Conservation (phyloP, 2,329 filamentous ascomycete genomes). For the Clonostachys rosea region DNA sequence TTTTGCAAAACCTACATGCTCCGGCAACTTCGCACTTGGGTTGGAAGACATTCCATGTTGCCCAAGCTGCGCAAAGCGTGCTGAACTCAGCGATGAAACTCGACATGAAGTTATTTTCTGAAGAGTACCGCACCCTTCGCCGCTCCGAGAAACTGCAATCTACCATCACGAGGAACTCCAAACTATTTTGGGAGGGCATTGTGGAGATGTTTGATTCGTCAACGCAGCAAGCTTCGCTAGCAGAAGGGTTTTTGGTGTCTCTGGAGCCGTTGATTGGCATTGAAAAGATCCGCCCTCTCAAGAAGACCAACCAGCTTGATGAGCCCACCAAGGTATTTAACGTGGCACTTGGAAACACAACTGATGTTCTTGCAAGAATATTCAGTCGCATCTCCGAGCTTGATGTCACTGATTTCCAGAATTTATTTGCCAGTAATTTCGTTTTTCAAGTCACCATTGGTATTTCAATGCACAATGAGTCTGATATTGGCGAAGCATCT, state of each 20-base stretch:
- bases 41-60: constrained; percentile 32
- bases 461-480: constrained; percentile 75
- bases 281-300: constrained; percentile 63
- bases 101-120: constrained; percentile 35
- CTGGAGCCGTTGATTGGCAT: constrained; percentile 68
- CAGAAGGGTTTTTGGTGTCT: constrained; percentile 67
- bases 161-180: constrained; percentile 64
- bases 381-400: constrained; percentile 79
- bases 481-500: constrained; percentile 73
- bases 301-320: constrained; percentile 34
- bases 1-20: constrained; percentile 33
- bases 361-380: constrained; percentile 63
- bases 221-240: constrained; percentile 66
- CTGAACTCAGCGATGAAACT: constrained; percentile 50
- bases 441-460: constrained; percentile 73
- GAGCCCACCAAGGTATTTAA: constrained; percentile 66
- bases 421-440: constrained; percentile 62
- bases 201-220: constrained; percentile 76
- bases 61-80: constrained; percentile 35
- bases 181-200: constrained; percentile 26
- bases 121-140: constrained; percentile 50
- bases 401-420: constrained; percentile 60
- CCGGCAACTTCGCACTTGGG: constrained; percentile 19
- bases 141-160: constrained; percentile 54
- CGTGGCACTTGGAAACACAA: constrained; percentile 52